A percentile compares a stretch with the other conserved stretches of the same genome.
Conservation (phyloP, 2,329 filamentous ascomycete species). For the Aspergillus pseudonomiae region DNA sequence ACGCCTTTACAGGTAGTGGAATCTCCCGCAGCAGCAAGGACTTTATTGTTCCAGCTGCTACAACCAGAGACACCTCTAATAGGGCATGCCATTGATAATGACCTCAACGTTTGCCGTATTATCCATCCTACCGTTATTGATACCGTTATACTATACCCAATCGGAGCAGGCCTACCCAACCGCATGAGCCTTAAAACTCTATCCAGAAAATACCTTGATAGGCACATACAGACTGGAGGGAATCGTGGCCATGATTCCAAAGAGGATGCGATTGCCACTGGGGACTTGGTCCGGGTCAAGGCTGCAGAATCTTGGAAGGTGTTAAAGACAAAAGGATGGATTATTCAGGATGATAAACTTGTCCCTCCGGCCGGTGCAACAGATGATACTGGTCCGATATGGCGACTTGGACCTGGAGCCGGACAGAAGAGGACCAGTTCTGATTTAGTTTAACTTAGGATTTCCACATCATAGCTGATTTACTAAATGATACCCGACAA, state of each 20-base stretch:
- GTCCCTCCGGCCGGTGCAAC: constrained; percentile 32
- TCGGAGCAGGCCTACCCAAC: constrained; percentile 73
- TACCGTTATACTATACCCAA: constrained; percentile 81
- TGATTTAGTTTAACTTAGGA: background rate
- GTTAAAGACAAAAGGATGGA: constrained; percentile 71
- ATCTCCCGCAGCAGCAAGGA: constrained; percentile 73
- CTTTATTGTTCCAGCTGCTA: constrained; percentile 75
- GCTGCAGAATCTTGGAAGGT: constrained; percentile 70
- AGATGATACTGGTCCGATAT: constrained; percentile 11
- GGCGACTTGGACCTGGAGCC: constrained; percentile 24
- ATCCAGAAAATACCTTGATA: constrained; percentile 68
- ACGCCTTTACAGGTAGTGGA: constrained; percentile 71
- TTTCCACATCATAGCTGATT: constrained; percentile 1
- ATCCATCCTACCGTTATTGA: constrained; percentile 86
- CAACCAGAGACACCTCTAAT: constrained; percentile 79
- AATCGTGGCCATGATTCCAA: constrained; percentile 80
- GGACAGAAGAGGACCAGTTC: constrained; percentile 31
- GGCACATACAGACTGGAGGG: constrained; percentile 75
- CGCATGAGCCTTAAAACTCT: constrained; percentile 78
- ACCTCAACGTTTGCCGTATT: constrained; percentile 81
- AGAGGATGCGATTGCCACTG: constrained; percentile 87
- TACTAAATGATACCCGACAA: constrained; percentile 19
- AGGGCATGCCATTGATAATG: constrained; percentile 93
- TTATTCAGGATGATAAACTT: constrained; percentile 52
- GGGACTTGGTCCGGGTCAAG: constrained; percentile 77